These are phyloP conservation scores for Pseudogymnoascus sp. DNA, from an alignment of 2,329 filamentous ascomycete species.

Conservation along the genomic window DNA sequence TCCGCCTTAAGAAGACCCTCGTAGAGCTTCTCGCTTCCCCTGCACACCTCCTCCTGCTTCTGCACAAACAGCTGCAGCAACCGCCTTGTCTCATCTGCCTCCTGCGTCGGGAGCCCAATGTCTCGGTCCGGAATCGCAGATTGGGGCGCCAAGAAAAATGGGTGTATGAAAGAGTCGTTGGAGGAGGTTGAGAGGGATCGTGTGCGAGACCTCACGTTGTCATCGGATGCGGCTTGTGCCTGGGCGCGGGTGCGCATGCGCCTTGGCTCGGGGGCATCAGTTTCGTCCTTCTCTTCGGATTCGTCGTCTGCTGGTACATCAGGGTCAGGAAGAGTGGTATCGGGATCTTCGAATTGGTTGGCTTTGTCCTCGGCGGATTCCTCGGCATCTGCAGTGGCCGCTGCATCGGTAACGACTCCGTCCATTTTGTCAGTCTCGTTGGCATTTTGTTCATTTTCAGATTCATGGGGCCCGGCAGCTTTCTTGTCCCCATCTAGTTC, in stretches of 20 bases:
- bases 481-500: neutral
- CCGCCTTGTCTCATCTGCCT: slow-evolving; percentile 72
- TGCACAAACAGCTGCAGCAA: slow-evolving; percentile 71
- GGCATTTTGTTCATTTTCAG: neutral
- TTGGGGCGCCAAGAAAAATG: slow-evolving; percentile 62
- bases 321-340: slow-evolving; percentile 6
- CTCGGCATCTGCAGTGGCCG: neutral
- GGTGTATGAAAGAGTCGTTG: slow-evolving; percentile 56
- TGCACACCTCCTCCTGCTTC: slow-evolving; percentile 77
- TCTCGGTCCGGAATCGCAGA: slow-evolving; percentile 60
- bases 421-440: neutral
- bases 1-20: slow-evolving; percentile 67
- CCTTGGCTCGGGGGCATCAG: slow-evolving; percentile 38
- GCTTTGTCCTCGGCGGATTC: neutral
- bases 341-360: slow-evolving; percentile 1
- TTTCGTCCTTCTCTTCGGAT: slow-evolving; percentile 30
- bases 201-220: slow-evolving; percentile 27
- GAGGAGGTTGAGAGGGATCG: slow-evolving; percentile 37
- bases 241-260: slow-evolving; percentile 49
- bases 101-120: slow-evolving; percentile 61
- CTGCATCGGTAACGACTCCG: neutral
- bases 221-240: slow-evolving; percentile 38
- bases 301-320: slow-evolving; percentile 2
- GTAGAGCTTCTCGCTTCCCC: slow-evolving; percentile 60
- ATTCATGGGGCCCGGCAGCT: neutral